Evolutionary conservation across 73 alveolate genomes (phyloP).

Genomic region (Loxodes magnus): DNA sequence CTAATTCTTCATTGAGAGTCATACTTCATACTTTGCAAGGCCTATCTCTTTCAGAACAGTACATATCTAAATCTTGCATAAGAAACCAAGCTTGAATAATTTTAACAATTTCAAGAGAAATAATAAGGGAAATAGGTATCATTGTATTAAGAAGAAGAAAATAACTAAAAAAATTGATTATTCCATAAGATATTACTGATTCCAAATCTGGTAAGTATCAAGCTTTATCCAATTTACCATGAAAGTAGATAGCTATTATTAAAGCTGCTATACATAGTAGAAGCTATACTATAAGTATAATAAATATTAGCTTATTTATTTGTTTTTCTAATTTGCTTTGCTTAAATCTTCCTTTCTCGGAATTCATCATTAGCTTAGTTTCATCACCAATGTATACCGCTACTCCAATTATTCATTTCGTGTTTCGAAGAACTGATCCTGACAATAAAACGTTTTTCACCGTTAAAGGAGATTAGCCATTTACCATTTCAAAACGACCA

Average conservation of each 20-base stretch:
- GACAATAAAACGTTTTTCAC: background rate
- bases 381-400: conserved; percentile 83
- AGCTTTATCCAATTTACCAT: conserved; percentile 25
- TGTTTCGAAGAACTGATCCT: conserved; percentile 60
- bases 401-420: conserved; percentile 62
- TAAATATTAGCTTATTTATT: conserved; percentile 20
- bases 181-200: conserved; percentile 33
- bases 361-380: conserved; percentile 82
- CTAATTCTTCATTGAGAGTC: conserved; percentile 59
- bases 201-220: background rate
- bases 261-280: no score
- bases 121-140: conserved; percentile 90
- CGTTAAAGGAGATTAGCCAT: background rate
- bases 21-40: conserved; percentile 34
- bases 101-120: conserved; percentile 88
- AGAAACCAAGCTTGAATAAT: conserved; percentile 75
- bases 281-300: conserved; percentile 16
- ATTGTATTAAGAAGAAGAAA: conserved; percentile 85
- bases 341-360: conserved; percentile 37
- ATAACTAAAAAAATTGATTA: conserved; percentile 82
- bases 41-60: conserved; percentile 53
- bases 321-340: conserved; percentile 38
- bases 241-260: no score
- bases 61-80: conserved; percentile 62
- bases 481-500: conserved; percentile 32